Conservation (phyloP, 495 filamentous ascomycete species). For the Aspergillus biplanus region DNA sequence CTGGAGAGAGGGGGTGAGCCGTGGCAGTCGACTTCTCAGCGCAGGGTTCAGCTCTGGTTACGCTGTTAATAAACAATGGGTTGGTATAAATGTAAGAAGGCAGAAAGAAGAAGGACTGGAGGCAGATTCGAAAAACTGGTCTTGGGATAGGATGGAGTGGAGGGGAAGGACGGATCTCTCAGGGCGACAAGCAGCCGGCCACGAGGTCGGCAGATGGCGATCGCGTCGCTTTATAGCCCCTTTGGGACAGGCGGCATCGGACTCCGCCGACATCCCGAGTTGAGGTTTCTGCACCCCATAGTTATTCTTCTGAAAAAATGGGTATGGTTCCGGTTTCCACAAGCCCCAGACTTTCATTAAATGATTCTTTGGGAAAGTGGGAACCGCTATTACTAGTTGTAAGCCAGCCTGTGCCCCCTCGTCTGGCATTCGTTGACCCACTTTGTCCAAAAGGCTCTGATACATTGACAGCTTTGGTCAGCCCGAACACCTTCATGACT, state of each 20-base stretch:
- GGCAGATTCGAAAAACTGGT: background rate
- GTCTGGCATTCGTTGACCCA: too few relatives aligned
- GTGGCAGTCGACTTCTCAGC: slow-evolving; percentile 1
- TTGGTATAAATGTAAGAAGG: slow-evolving; percentile 15
- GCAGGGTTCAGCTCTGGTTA: slow-evolving; percentile 8
- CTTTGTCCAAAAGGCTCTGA: too few relatives aligned
- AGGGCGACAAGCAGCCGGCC: slow-evolving; percentile 15
- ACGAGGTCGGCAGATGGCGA: slow-evolving; percentile 32
- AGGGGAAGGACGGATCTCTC: slow-evolving; percentile 5
- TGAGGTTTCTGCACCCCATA: slow-evolving; percentile 1
- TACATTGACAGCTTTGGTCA: too few relatives aligned
- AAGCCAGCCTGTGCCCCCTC: too few relatives aligned
- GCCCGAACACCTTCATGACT: too few relatives aligned
- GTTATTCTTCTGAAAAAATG: background rate
- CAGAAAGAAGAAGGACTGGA: slow-evolving; percentile 8
- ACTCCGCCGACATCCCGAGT: slow-evolving; percentile 23
- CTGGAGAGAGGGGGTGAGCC: background rate
- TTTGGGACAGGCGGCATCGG: slow-evolving; percentile 20
- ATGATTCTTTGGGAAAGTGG: too few relatives aligned
- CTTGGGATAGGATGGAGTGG: slow-evolving; percentile 2
- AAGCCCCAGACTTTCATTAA: too few relatives aligned
- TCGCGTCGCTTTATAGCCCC: slow-evolving; percentile 20
- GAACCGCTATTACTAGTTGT: too few relatives aligned
- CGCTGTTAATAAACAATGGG: slow-evolving; percentile 3
- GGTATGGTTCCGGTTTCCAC: too few relatives aligned